Evolutionary conservation across 177 flowering plant species (phyloP).

Genomic region (Telopea speciosissima): DNA sequence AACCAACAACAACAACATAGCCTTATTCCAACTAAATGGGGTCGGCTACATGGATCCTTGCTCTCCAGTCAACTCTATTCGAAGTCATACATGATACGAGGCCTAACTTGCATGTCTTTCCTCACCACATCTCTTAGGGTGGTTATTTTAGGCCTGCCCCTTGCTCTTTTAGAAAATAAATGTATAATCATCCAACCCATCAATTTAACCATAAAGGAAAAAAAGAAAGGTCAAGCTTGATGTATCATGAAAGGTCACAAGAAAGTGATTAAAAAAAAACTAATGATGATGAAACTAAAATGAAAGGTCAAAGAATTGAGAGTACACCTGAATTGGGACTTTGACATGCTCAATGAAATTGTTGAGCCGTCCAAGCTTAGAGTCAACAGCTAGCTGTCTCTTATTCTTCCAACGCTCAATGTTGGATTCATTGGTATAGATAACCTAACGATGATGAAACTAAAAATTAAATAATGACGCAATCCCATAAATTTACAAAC

Average conservation of each 20-base stretch:
- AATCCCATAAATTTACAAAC: background rate
- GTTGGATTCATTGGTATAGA: slow-evolving; percentile 96
- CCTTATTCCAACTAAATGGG: too few species aligned
- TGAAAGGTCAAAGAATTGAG: background rate
- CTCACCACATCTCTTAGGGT: too few species aligned
- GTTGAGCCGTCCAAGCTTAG: slow-evolving; percentile 82
- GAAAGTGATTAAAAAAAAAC: too few species aligned
- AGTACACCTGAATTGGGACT: slow-evolving; percentile 75
- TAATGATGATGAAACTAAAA: too few species aligned
- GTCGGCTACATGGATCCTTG: too few species aligned
- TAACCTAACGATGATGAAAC: slow-evolving; percentile 41
- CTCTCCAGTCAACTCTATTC: too few species aligned
- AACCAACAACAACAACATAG: too few species aligned
- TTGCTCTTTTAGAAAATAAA: background rate
- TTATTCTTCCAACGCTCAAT: slow-evolving; percentile 93
- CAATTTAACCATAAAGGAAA: background rate
- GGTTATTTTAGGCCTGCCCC: too few species aligned
- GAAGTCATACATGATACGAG: too few species aligned
- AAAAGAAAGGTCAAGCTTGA: background rate
- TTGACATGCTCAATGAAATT: slow-evolving; percentile 61
- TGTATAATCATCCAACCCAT: background rate
- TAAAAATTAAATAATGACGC: background rate
- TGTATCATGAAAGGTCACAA: too few species aligned
- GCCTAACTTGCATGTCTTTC: too few species aligned
- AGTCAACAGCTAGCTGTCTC: slow-evolving; percentile 86